phyloP scores from a whole-genome alignment of 768 basidiomycete species.

The Podaxis sp. region DNA sequence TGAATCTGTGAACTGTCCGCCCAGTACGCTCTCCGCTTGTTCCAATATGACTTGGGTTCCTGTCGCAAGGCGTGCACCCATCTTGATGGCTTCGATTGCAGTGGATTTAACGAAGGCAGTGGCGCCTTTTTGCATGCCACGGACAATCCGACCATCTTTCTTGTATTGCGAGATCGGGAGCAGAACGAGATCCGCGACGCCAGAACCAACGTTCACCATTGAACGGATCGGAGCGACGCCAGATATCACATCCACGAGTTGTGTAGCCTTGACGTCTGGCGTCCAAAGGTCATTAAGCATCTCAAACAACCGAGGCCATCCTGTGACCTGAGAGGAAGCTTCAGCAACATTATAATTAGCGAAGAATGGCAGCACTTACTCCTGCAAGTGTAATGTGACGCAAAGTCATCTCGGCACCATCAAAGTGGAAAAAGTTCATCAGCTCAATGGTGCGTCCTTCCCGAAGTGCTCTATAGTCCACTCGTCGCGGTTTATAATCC shows the following conservation, averaged over 20 bases:
- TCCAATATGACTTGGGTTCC: conserved; percentile 98
- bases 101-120: conserved; percentile 93
- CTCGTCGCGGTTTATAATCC: conserved; percentile 97
- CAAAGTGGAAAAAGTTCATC: conserved; percentile 99
- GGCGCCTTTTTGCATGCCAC: conserved; percentile 93
- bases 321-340: conserved; percentile 64
- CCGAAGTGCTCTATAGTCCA: conserved; percentile 88
- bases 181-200: conserved; percentile 92
- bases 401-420: conserved; percentile 97
- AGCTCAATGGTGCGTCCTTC: conserved; percentile 93
- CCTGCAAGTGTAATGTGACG: conserved; percentile 90
- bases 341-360: neutral
- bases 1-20: conserved; percentile 68
- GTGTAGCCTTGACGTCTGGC: conserved; percentile 98
- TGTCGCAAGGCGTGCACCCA: conserved; percentile 91
- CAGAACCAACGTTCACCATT: conserved; percentile 95
- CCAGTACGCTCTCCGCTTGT: conserved; percentile 88
- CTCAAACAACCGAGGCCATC: conserved; percentile 89
- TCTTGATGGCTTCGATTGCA: conserved; percentile 91
- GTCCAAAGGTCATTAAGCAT: conserved; percentile 98
- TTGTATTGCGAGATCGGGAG: conserved; percentile 97
- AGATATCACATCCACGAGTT: conserved; percentile 94
- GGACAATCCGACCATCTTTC: conserved; percentile 91
- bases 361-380: conserved; percentile 46
- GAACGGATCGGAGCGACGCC: conserved; percentile 96